Evolutionary conservation across 2,329 filamentous ascomycete genomes (phyloP).

Genomic region (Aspergillus viridinutans): DNA sequence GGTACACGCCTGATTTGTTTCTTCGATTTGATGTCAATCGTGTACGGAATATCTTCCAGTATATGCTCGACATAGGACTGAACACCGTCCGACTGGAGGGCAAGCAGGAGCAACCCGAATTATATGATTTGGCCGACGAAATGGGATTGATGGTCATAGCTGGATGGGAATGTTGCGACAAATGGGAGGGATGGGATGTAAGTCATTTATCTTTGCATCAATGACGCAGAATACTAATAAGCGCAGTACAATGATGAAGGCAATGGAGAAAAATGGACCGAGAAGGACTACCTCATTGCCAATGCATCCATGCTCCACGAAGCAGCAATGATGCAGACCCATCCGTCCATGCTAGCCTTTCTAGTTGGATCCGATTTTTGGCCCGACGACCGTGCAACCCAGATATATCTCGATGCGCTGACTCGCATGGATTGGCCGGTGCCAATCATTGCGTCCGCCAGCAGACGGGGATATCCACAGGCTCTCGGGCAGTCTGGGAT

Average conservation of each 20-base stretch:
- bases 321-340: constrained; percentile 55
- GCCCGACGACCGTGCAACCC: constrained; percentile 55
- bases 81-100: constrained; percentile 63
- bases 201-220: neutral
- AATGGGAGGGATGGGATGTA: constrained; percentile 60
- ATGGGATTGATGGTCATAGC: constrained; percentile 59
- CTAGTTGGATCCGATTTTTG: constrained; percentile 61
- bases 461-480: constrained; percentile 51
- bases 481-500: constrained; percentile 55
- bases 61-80: constrained; percentile 57
- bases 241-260: constrained; percentile 55
- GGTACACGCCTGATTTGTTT: constrained; percentile 60
- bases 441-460: constrained; percentile 56
- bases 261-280: constrained; percentile 45
- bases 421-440: constrained; percentile 51
- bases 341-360: constrained; percentile 57
- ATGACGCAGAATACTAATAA: neutral
- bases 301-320: constrained; percentile 57
- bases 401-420: constrained; percentile 52
- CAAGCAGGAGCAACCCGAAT: constrained; percentile 59
- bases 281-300: constrained; percentile 54
- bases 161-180: constrained; percentile 65
- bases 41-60: constrained; percentile 48
- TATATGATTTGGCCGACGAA: constrained; percentile 57
- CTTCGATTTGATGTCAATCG: constrained; percentile 52